Evolutionary conservation across 352 stramenopile species (phyloP).

Genomic region (Phytopythium sindhum): DNA sequence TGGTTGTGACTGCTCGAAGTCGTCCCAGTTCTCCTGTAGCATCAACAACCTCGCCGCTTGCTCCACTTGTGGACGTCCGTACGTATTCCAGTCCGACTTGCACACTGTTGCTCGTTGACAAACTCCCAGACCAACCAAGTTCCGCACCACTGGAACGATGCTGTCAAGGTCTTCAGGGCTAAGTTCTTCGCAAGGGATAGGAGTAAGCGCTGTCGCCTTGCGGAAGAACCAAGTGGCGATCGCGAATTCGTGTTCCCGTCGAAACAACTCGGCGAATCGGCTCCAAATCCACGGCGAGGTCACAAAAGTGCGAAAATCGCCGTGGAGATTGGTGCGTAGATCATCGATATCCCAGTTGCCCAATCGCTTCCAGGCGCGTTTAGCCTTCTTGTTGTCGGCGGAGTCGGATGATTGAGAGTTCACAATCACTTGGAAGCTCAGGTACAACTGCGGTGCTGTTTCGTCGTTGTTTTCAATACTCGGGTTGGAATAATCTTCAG

Average conservation of each 20-base stretch:
- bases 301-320: conserved; percentile 51
- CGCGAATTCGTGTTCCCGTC: conserved; percentile 36
- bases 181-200: not conserved
- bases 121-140: conserved; percentile 30
- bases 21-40: not conserved
- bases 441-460: conserved; percentile 11
- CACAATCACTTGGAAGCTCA: conserved; percentile 30
- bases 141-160: conserved; percentile 6
- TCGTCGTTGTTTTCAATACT: not conserved
- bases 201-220: conserved; percentile 15
- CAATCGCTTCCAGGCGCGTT: conserved; percentile 19
- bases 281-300: conserved; percentile 55
- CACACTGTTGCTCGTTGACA: conserved; percentile 40
- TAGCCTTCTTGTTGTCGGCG: conserved; percentile 2
- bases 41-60: not conserved
- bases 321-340: conserved; percentile 35
- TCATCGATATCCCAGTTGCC: conserved; percentile 49
- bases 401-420: conserved; percentile 10
- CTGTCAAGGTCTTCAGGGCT: not conserved
- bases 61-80: conserved; percentile 8
- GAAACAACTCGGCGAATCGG: conserved; percentile 35
- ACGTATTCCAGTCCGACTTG: conserved; percentile 11
- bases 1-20: not conserved
- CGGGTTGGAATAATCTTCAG: not conserved
- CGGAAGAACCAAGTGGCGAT: conserved; percentile 46